These are phyloP conservation scores for Chrysochromulina parva DNA, from an alignment of 78 protist species.

Conservation along the genomic window DNA sequence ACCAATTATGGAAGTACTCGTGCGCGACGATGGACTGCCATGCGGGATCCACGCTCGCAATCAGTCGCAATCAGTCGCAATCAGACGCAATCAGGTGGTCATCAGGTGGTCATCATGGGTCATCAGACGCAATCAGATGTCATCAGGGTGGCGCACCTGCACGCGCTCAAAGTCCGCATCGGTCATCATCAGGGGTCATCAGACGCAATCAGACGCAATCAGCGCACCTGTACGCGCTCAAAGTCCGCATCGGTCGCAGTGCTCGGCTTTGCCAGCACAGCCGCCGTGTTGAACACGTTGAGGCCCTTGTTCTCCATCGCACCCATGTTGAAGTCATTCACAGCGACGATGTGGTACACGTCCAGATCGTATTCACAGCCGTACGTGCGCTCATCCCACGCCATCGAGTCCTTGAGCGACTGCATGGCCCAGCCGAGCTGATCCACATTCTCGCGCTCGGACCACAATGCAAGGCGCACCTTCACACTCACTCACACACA, in stretches of 20 bases:
- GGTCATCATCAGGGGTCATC: too few relatives aligned
- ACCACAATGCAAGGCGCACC: neutral
- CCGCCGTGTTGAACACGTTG: slow-evolving; percentile 43
- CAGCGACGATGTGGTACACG: slow-evolving; percentile 45
- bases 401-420: slow-evolving; percentile 38
- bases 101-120: too few relatives aligned
- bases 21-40: slow-evolving; percentile 39
- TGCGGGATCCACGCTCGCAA: too few relatives aligned
- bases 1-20: slow-evolving; percentile 44
- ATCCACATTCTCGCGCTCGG: slow-evolving; percentile 29
- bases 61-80: too few relatives aligned
- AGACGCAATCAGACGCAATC: too few relatives aligned
- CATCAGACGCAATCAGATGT: too few relatives aligned
- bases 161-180: too few relatives aligned
- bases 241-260: slow-evolving; percentile 40
- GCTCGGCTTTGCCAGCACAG: slow-evolving; percentile 20
- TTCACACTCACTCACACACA: too few relatives aligned
- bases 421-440: slow-evolving; percentile 16
- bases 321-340: slow-evolving; percentile 55
- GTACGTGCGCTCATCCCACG: slow-evolving; percentile 22
- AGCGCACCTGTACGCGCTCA: slow-evolving; percentile 26
- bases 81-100: too few relatives aligned
- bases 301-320: slow-evolving; percentile 60
- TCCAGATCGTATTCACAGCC: slow-evolving; percentile 39
- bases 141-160: too few relatives aligned